These are phyloP conservation scores for Dipteronia sinensis DNA, from an alignment of 345 rosid species.

Conservation along the genomic window DNA sequence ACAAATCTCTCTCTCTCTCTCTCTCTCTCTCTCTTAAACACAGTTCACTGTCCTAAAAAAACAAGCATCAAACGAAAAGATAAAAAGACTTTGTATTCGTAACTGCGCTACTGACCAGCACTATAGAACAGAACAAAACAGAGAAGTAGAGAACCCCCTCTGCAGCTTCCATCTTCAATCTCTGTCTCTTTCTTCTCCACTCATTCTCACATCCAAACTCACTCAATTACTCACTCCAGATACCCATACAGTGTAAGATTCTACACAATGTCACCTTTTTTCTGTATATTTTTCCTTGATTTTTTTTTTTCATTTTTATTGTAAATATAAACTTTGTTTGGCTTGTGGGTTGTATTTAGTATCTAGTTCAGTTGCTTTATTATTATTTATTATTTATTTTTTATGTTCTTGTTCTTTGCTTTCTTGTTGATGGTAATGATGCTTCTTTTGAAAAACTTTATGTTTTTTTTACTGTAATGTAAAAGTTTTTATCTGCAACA, in stretches of 20 bases:
- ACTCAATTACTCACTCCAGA: neutral
- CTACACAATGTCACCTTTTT: neutral
- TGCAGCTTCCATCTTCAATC: neutral
- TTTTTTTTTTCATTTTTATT: no score
- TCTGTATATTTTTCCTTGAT: neutral
- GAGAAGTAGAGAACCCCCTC: neutral
- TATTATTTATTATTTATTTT: neutral
- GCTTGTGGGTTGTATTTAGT: neutral
- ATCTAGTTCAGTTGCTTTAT: constrained; percentile 1
- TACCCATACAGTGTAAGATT: neutral
- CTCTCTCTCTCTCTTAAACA: neutral
- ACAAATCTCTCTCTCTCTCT: no score
- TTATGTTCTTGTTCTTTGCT: neutral
- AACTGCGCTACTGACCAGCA: neutral
- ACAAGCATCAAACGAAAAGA: neutral
- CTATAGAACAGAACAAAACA: neutral
- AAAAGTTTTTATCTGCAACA: constrained; percentile 9
- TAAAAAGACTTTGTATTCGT: neutral
- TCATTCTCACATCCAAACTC: neutral
- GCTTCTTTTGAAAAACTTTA: constrained; percentile 27
- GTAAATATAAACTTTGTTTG: neutral
- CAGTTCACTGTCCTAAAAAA: neutral
- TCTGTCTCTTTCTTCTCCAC: neutral
- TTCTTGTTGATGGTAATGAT: constrained; percentile 30
- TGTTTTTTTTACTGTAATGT: constrained; percentile 6